phyloP scores from a whole-genome alignment of 257 asterid species.

The Pogostemon cablin region DNA sequence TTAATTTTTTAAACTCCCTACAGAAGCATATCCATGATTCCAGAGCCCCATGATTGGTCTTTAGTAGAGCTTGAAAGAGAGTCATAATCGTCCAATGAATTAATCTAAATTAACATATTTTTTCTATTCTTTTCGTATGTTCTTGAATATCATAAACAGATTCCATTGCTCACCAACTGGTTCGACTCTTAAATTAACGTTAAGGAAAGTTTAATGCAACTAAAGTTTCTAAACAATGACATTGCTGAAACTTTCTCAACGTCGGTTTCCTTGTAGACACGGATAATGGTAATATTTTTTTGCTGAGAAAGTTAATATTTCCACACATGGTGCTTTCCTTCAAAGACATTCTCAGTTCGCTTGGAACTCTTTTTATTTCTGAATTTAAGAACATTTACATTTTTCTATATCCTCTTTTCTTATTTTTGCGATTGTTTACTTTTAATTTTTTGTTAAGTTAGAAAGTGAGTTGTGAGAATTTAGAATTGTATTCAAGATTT shows the following conservation, averaged over 20 bases:
- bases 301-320: no score
- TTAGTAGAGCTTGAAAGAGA: background rate
- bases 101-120: background rate
- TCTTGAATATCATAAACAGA: background rate
- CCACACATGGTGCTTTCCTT: no score
- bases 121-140: background rate
- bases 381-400: background rate
- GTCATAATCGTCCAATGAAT: background rate
- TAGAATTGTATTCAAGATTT: background rate
- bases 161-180: background rate
- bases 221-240: background rate
- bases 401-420: background rate
- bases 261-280: background rate
- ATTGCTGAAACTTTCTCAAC: background rate
- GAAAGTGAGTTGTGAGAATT: background rate
- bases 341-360: no score
- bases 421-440: background rate
- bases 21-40: background rate
- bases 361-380: no score
- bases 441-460: background rate
- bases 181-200: background rate
- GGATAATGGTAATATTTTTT: no score
- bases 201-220: background rate
- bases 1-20: background rate
- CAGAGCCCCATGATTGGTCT: background rate